Evolutionary conservation across 345 rosid species (phyloP), one percentile per base, ranked within the genome.

Genomic region (Citrus australasica): DNA sequence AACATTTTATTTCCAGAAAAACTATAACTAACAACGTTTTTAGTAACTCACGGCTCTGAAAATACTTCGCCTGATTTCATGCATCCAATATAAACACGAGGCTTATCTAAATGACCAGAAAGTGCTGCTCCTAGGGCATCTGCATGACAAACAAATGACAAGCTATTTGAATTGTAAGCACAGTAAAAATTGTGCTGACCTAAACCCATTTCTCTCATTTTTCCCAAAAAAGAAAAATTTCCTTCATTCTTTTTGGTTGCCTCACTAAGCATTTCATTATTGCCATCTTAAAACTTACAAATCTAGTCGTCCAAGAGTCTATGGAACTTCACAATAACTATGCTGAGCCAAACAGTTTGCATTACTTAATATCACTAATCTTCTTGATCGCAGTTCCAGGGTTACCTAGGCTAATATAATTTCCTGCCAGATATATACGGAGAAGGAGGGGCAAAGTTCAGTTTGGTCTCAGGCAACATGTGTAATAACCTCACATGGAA

Each of bases 11-110:
- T 67, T 58, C 51, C 40, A 9, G 42, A 9, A 42, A 24, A 60
- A 59, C 24, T 73, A 73, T 63, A 58, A 53, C 59, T 53, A 8
- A 33, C 24, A 67, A 73, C 38, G 65, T 38, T 78, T 16, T 14
- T 30, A 84, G 58, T 59, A 80, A 85, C 92, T 84, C 86, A 87
- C 90, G 76, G 85, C 60, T 84, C 84, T 35, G 86, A 77, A 67
- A 83, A 82, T 55, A 87, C 90, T 77, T 83, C 76, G 56, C 88
- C 92, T 51, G 90, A 88, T 85, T 88, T 86, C 89, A 88, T 85
- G 76, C 90, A 88, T 55, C 90, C 88, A 79, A 86, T 79, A 78
- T 83, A 88, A 67, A 75, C 79, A 37, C 83, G 87, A 51, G 86
- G 88, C 79, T 82, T 84, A 72, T 79, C 87, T 76, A 87, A 53